These are phyloP conservation scores for Truncatella angustata DNA, from an alignment of 2,329 filamentous ascomycete species.

Conservation along the genomic window DNA sequence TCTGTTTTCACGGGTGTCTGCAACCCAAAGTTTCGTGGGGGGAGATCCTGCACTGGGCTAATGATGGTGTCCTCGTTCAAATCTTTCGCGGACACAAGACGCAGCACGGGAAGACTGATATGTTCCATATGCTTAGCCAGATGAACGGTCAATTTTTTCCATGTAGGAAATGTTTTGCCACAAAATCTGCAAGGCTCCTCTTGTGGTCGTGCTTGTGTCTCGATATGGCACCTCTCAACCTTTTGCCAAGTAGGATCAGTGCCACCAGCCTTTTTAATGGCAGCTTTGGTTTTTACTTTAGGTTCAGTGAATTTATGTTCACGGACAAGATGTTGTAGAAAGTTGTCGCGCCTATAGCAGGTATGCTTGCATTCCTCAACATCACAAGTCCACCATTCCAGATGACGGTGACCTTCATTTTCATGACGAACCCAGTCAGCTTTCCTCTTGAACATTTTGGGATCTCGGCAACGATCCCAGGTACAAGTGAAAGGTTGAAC, in stretches of 20 bases:
- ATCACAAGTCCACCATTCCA: conserved; percentile 89
- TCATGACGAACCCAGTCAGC: conserved; percentile 95
- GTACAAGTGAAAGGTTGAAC: conserved; percentile 92
- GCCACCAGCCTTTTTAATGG: conserved; percentile 57
- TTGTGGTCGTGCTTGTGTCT: conserved; percentile 63
- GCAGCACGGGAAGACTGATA: conserved; percentile 77
- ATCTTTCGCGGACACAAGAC: conserved; percentile 51
- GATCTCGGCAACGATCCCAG: conserved; percentile 76
- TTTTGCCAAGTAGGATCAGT: conserved; percentile 70
- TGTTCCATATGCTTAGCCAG: conserved; percentile 93
- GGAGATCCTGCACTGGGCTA: conserved; percentile 62
- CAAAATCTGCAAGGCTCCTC: conserved; percentile 88
- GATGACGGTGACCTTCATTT: conserved; percentile 83
- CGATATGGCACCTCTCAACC: conserved; percentile 73
- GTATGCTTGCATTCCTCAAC: conserved; percentile 76
- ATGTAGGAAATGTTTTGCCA: conserved; percentile 73
- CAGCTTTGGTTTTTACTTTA: conserved; percentile 71
- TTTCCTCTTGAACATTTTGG: conserved; percentile 92
- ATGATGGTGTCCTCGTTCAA: conserved; percentile 63
- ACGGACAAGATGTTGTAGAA: conserved; percentile 85
- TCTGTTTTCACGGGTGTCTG: conserved; percentile 32
- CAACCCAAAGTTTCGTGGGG: conserved; percentile 35
- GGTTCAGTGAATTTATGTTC: conserved; percentile 87
- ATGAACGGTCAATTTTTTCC: conserved; percentile 95
- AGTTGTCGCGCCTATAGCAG: conserved; percentile 89